Conservation (phyloP, 2,329 filamentous ascomycete species). For the Fusarium sp. region DNA sequence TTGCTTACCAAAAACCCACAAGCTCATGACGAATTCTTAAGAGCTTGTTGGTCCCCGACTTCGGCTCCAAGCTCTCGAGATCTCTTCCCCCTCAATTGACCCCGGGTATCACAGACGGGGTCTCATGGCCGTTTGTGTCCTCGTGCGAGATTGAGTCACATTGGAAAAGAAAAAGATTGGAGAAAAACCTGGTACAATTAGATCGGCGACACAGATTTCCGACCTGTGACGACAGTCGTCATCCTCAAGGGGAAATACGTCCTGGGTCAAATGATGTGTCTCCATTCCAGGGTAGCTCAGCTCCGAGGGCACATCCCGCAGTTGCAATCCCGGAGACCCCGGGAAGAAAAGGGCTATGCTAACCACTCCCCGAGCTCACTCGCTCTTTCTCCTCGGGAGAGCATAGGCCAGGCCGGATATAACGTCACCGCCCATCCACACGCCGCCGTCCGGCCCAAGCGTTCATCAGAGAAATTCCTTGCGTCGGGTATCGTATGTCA, state of each 20-base stretch:
- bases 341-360: not conserved
- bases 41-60: not conserved
- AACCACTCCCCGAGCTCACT: not conserved
- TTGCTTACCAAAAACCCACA: not conserved
- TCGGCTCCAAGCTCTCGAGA: not conserved
- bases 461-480: not conserved
- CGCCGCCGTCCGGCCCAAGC: not conserved
- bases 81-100: not conserved
- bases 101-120: not conserved
- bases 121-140: not conserved
- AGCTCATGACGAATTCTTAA: not conserved
- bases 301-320: not conserved
- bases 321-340: slow-evolving; percentile 9
- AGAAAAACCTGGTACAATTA: not conserved
- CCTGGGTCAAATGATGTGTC: slow-evolving; percentile 26
- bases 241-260: not conserved
- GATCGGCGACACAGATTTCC: not conserved
- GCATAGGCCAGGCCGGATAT: not conserved
- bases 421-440: not conserved
- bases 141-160: slow-evolving; percentile 23
- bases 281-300: slow-evolving; percentile 17
- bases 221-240: not conserved
- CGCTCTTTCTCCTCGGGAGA: not conserved
- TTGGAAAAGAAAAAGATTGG: not conserved
- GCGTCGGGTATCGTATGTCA: slow-evolving; percentile 14